Conservation (phyloP, 2,329 filamentous ascomycete genomes). For the Aspergillus hiratsukae region DNA sequence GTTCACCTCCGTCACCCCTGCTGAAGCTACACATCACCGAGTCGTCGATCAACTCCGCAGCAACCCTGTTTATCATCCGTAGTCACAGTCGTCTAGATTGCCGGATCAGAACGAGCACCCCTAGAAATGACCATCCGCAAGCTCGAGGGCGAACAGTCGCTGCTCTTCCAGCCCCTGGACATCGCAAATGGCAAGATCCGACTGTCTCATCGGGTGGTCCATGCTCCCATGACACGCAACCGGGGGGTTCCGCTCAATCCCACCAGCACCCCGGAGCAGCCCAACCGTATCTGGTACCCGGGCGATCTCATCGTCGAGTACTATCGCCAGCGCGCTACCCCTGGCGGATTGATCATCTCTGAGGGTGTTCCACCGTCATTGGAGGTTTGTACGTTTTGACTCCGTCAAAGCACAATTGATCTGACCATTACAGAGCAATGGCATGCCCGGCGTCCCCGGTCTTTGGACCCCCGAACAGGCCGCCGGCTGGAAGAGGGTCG, state of each 20-base stretch:
- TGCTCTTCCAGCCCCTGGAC: conserved; percentile 42
- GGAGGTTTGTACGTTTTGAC: conserved; percentile 31
- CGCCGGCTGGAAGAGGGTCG: conserved; percentile 48
- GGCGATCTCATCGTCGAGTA: conserved; percentile 40
- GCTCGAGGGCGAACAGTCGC: conserved; percentile 24
- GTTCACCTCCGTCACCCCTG: not conserved
- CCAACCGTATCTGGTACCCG: conserved; percentile 48
- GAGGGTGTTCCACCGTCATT: conserved; percentile 35
- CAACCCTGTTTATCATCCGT: not conserved
- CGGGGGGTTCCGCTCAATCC: conserved; percentile 45
- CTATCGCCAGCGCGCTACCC: conserved; percentile 36
- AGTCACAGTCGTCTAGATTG: not conserved
- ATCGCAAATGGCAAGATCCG: conserved; percentile 46
- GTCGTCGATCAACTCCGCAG: too few relatives aligned
- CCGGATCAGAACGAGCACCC: not conserved
- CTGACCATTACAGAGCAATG: conserved; percentile 28
- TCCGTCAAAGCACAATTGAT: not conserved
- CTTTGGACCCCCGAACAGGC: conserved; percentile 39
- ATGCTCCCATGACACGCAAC: conserved; percentile 52
- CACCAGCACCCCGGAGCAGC: conserved; percentile 42
- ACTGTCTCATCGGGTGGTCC: conserved; percentile 50
- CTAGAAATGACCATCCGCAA: conserved; percentile 21
- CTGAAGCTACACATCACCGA: not conserved
- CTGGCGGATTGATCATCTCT: conserved; percentile 35
- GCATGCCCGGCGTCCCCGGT: conserved; percentile 35